A percentile compares a stretch with the other conserved stretches of the same genome.
These are phyloP conservation scores for Globisporangium canariense DNA, from an alignment of 352 stramenopile species.

Conservation along the genomic window DNA sequence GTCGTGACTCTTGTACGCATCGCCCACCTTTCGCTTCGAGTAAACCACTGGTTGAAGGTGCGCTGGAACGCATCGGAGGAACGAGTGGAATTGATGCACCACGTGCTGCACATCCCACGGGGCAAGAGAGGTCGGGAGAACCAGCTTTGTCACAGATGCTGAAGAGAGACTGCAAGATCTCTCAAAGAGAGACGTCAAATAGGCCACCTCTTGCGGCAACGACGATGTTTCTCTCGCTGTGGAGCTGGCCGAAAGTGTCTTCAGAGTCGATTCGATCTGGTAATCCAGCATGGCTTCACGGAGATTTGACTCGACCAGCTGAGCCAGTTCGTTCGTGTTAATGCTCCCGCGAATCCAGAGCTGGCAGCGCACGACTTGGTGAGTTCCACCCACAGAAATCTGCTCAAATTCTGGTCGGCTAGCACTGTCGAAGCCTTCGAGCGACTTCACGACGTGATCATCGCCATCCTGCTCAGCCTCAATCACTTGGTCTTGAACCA, in stretches of 20 bases:
- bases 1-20: constrained; percentile 21
- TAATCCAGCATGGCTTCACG: constrained; percentile 80
- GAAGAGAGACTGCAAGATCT: constrained; percentile 38
- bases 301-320: constrained; percentile 65
- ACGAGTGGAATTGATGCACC: constrained; percentile 46
- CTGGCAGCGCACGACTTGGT: constrained; percentile 36
- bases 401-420: neutral
- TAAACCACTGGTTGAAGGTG: constrained; percentile 49
- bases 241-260: constrained; percentile 10
- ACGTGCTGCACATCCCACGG: constrained; percentile 63
- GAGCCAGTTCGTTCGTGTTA: constrained; percentile 40
- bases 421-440: constrained; percentile 14
- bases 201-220: constrained; percentile 29
- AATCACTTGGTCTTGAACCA: constrained; percentile 27
- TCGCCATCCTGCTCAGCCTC: neutral
- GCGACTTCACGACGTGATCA: constrained; percentile 14
- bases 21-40: constrained; percentile 29
- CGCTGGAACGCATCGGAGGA: constrained; percentile 49
- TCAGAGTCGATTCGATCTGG: constrained; percentile 62
- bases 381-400: neutral
- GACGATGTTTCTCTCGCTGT: neutral
- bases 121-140: constrained; percentile 37
- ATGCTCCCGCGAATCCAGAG: constrained; percentile 77
- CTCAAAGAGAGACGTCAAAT: constrained; percentile 50
- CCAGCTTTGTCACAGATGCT: constrained; percentile 57